These are phyloP conservation scores for Babesia ovis DNA, from an alignment of 169 alveolate species.

Conservation along the genomic window DNA sequence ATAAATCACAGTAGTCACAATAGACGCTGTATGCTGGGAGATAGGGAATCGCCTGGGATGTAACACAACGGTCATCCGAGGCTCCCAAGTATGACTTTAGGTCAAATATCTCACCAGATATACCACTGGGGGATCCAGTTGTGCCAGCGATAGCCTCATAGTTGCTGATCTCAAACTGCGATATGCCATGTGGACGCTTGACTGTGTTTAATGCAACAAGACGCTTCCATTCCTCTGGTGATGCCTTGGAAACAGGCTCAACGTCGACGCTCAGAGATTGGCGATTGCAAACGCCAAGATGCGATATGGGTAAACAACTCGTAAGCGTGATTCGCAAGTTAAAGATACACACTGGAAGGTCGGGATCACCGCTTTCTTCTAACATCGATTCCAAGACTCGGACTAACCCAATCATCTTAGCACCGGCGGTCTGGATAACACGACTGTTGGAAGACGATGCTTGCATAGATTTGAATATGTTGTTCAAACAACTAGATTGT, in stretches of 20 bases:
- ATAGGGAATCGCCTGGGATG: not conserved
- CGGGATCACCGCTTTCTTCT: not conserved
- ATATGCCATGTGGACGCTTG: conserved; percentile 25
- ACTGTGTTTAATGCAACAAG: conserved; percentile 7
- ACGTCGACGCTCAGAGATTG: conserved; percentile 36
- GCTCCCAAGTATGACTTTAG: conserved; percentile 29
- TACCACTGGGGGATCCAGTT: not conserved
- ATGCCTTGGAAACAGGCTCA: conserved; percentile 7
- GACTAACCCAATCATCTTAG: conserved; percentile 59
- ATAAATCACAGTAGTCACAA: conserved; percentile 54
- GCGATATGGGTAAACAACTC: conserved; percentile 59
- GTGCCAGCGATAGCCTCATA: conserved; percentile 44
- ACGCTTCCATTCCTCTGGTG: conserved; percentile 54
- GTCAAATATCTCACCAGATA: conserved; percentile 37
- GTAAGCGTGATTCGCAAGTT: conserved; percentile 39
- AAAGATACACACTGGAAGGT: conserved; percentile 22
- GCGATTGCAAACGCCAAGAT: conserved; percentile 66
- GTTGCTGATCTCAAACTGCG: conserved; percentile 51
- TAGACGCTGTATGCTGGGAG: conserved; percentile 55
- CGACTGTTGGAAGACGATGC: not conserved
- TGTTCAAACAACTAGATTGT: conserved; percentile 6
- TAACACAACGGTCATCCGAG: not conserved
- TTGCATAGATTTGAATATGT: conserved; percentile 14
- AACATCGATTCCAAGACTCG: conserved; percentile 36
- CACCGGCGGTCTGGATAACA: conserved; percentile 61